Base-by-base conservation (phyloP, 805 yeast genomes). In the Ogataea henricii region DNA sequence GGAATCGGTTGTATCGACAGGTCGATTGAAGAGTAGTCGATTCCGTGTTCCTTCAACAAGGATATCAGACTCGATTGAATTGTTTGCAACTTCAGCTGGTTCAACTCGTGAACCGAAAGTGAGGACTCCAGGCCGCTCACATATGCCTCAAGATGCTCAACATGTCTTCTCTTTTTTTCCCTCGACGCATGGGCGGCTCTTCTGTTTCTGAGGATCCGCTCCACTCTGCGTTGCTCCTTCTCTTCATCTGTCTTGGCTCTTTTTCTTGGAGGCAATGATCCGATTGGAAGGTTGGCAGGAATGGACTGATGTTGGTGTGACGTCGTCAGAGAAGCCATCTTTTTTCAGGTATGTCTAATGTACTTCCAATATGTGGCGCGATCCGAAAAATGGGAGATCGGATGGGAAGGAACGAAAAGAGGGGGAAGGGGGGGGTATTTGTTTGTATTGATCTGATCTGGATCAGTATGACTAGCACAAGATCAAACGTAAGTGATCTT, bases 131-230 rank as follows among this genome's bases (percentile, higher is more conserved):
- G 67, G 27, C 67, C 62, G 35, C 64, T 57, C 32, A 78, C 82
- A 55, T 79, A 80, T 32, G 72, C 66, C 68, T 92, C 97, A 56
- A 94, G 76, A 53, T 80, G 82, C 68, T 90, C 96, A 48, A 94
- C 85, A 64, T 92, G 96, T 63, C 83, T 81, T 65, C 98, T 81
- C 79, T 92, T 92, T 80, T 92, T 91, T 65, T 94, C 99, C 56
- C 99, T 81, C 23, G 96, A 88, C 45, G 96, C 96, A 66, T 92
- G 98, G 40, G 99, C 99, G 13, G 98, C 98, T 65, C 92, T 86
- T 63, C 98, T 81, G 69, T 92, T 92, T 65, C 99, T 80, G 59
- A 92, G 74, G 43, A 94, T 91, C 43, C 99, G 77, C 70, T 94
- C 98, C 46, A 91, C 82, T 40, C 97, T 80, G 56, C 98, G 84